These are phyloP conservation scores for Cantharellus cinnabarinus DNA, from an alignment of 768 basidiomycete species.

Conservation along the genomic window DNA sequence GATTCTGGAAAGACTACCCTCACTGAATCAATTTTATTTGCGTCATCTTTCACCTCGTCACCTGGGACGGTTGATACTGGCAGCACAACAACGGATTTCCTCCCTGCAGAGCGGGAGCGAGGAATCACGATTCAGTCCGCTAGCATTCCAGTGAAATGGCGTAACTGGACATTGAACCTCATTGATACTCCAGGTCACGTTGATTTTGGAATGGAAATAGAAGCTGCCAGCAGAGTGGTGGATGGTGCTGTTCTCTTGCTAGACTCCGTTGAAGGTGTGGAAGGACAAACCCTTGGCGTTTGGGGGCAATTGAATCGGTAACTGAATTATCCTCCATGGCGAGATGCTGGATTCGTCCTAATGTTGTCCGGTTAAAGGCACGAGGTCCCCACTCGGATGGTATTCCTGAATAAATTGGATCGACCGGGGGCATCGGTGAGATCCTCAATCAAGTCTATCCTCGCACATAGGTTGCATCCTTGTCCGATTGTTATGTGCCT, in stretches of 20 bases:
- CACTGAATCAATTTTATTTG: conserved; percentile 68
- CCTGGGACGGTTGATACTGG: conserved; percentile 78
- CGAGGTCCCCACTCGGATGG: conserved; percentile 51
- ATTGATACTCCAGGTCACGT: conserved; percentile 86
- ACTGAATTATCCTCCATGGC: conserved; percentile 8
- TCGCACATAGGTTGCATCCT: conserved; percentile 55
- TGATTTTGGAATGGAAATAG: conserved; percentile 94
- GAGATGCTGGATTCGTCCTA: neutral
- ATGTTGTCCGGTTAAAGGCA: conserved; percentile 29
- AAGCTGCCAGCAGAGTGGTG: conserved; percentile 76
- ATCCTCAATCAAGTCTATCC: conserved; percentile 47
- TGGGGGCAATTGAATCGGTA: conserved; percentile 77
- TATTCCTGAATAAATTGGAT: conserved; percentile 79
- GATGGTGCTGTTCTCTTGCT: conserved; percentile 78
- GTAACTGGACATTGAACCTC: conserved; percentile 66
- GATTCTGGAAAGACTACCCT: conserved; percentile 83
- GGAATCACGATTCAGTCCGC: conserved; percentile 88
- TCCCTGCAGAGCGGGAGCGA: conserved; percentile 74
- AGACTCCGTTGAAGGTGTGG: conserved; percentile 82
- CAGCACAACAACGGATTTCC: conserved; percentile 77
- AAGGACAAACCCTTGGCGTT: conserved; percentile 76
- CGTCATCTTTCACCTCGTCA: conserved; percentile 46
- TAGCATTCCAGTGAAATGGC: conserved; percentile 76
- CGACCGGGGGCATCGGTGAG: conserved; percentile 67
- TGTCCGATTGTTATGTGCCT: conserved; percentile 49